Evolutionary conservation across 345 rosid genomes (phyloP).

Genomic region (Eucalyptus tenuipes): DNA sequence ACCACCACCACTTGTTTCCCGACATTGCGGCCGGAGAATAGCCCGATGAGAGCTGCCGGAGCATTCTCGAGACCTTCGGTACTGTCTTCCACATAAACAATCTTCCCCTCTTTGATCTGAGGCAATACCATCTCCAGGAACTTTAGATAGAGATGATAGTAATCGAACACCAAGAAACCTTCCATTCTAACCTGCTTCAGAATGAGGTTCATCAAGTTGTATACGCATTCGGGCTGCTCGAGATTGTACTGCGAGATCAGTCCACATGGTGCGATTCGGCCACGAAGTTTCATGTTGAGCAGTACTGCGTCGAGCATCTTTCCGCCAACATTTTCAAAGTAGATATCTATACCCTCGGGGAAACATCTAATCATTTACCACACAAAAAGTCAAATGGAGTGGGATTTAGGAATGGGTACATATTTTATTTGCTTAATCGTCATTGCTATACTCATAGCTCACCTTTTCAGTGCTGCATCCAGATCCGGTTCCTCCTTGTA

Average conservation of each 20-base stretch:
- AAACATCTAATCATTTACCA: slow-evolving; percentile 4
- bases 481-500: slow-evolving; percentile 54
- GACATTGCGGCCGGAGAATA: slow-evolving; percentile 12
- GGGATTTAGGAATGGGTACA: background rate
- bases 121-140: slow-evolving; percentile 8
- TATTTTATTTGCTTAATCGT: background rate
- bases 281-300: slow-evolving; percentile 5
- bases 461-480: slow-evolving; percentile 56
- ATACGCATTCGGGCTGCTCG: background rate
- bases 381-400: background rate
- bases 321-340: slow-evolving; percentile 22
- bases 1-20: slow-evolving; percentile 22
- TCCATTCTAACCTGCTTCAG: slow-evolving; percentile 2
- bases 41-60: slow-evolving; percentile 7
- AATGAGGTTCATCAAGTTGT: background rate
- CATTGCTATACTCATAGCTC: background rate
- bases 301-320: slow-evolving; percentile 25
- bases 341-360: slow-evolving; percentile 19
- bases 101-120: slow-evolving; percentile 9
- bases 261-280: slow-evolving; percentile 8
- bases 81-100: slow-evolving; percentile 11
- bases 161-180: slow-evolving; percentile 1
- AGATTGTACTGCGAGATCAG: slow-evolving; percentile 21
- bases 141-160: slow-evolving; percentile 7
- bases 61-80: slow-evolving; percentile 10